Percentiles rank a stretch among this genome's conserved stretches.
These are phyloP conservation scores for Ashbya aceris DNA, from an alignment of 1,139 yeast species.

Conservation along the genomic window DNA sequence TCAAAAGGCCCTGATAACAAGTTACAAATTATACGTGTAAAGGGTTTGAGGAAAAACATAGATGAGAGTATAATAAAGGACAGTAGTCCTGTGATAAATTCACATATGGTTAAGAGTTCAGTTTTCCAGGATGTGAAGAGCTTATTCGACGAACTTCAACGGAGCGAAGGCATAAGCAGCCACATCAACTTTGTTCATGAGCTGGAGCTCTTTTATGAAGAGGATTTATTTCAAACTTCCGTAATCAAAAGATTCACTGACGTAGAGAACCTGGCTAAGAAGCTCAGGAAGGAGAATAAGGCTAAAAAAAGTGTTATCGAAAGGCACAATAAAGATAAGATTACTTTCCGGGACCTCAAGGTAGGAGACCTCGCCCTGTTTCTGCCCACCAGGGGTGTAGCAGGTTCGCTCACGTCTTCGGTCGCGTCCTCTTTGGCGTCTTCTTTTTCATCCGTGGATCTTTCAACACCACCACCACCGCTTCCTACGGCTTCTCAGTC, in stretches of 20 bases:
- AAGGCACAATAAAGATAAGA: constrained; percentile 39
- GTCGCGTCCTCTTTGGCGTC: constrained; percentile 20
- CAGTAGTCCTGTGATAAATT: constrained; percentile 15
- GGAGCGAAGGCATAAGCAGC: background rate
- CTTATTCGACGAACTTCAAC: constrained; percentile 14
- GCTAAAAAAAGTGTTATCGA: constrained; percentile 37
- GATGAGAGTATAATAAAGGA: constrained; percentile 26
- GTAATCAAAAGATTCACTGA: constrained; percentile 75
- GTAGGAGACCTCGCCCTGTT: constrained; percentile 72
- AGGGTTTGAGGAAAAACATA: constrained; percentile 46
- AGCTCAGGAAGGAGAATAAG: constrained; percentile 67
- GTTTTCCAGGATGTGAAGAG: constrained; percentile 18
- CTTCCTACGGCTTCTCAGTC: background rate
- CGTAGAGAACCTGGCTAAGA: constrained; percentile 86
- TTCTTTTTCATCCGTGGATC: constrained; percentile 28
- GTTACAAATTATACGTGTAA: constrained; percentile 50
- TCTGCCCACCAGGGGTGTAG: constrained; percentile 55
- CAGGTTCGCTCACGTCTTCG: constrained; percentile 17
- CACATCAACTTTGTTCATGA: constrained; percentile 16
- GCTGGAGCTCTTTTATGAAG: constrained; percentile 25
- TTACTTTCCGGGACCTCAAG: constrained; percentile 58
- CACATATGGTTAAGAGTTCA: constrained; percentile 18
- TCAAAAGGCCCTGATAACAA: constrained; percentile 16
- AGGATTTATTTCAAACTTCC: constrained; percentile 49
- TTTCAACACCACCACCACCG: constrained; percentile 25